Evolutionary conservation across 306 rosid species (phyloP).

Genomic region (Inga oerstediana): DNA sequence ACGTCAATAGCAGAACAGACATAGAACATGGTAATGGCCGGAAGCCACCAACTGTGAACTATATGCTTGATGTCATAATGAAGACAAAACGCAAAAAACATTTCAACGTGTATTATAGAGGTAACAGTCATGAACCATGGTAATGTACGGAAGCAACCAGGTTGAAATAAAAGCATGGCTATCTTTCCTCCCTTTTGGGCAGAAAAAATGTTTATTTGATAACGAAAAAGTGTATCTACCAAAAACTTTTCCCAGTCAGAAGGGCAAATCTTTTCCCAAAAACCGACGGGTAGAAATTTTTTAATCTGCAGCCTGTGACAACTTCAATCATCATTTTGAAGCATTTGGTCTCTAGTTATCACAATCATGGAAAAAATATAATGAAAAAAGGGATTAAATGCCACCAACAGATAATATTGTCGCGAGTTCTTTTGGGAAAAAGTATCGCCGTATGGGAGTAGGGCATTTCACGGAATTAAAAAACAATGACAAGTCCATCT

Average conservation of each 20-base stretch:
- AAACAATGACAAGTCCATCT: not conserved
- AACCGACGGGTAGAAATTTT: not conserved
- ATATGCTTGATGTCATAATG: not conserved
- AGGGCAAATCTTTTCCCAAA: not conserved
- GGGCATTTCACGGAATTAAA: not conserved
- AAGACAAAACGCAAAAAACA: not conserved
- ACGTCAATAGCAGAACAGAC: not conserved
- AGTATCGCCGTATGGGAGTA: not conserved
- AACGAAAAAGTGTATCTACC: not conserved
- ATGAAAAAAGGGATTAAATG: not conserved
- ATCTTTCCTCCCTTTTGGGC: not conserved
- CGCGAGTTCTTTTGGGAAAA: not conserved
- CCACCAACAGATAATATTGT: not conserved
- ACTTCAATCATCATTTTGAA: not conserved
- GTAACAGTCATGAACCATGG: not conserved
- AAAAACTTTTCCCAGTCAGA: not conserved
- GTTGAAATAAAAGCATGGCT: not conserved
- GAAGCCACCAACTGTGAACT: not conserved
- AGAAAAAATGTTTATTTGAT: not conserved
- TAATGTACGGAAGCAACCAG: not conserved
- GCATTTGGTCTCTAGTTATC: not conserved
- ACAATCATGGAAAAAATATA: not conserved
- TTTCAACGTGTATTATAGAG: not conserved
- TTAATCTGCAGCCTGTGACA: not conserved
- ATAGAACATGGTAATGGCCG: conserved; percentile 9